A percentile compares a stretch with the other conserved stretches of the same genome.
Evolutionary conservation across 116 monocot genomes (phyloP).

Genomic region (Dioscorea cayenensis): DNA sequence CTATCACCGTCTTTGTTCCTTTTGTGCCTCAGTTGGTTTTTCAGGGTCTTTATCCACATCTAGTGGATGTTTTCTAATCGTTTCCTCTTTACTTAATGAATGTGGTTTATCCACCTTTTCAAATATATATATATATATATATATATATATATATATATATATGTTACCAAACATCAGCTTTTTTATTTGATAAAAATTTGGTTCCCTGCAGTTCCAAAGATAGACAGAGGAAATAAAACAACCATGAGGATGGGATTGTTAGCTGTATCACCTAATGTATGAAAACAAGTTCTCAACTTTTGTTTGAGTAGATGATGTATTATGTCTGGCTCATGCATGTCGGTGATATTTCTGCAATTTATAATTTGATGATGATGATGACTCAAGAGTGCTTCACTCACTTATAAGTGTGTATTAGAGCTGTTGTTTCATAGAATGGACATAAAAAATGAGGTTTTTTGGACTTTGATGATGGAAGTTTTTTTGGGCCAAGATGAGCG

Average conservation of each 20-base stretch:
- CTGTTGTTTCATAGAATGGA: slow-evolving; percentile 23
- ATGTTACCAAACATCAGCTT: no score
- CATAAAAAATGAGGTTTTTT: slow-evolving; percentile 26
- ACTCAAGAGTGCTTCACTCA: slow-evolving; percentile 26
- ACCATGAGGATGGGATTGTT: slow-evolving; percentile 96
- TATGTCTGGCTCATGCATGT: background rate
- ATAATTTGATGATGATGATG: background rate
- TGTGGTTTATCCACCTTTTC: no score
- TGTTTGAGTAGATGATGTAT: background rate
- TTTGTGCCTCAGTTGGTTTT: no score
- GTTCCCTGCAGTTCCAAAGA: slow-evolving; percentile 70
- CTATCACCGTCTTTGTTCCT: no score
- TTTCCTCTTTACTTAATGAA: no score
- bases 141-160: no score
- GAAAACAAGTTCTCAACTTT: slow-evolving; percentile 2
- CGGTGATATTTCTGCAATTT: background rate
- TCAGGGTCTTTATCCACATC: no score
- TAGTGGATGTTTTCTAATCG: no score
- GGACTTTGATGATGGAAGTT: slow-evolving; percentile 36
- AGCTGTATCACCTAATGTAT: slow-evolving; percentile 15
- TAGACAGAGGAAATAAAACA: slow-evolving; percentile 67
- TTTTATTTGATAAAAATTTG: background rate
- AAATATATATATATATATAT: no score
- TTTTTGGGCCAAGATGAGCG: no score
- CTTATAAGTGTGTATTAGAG: slow-evolving; percentile 27